Conservation (phyloP, 2,329 filamentous ascomycete genomes). For the Zalaria sp. region DNA sequence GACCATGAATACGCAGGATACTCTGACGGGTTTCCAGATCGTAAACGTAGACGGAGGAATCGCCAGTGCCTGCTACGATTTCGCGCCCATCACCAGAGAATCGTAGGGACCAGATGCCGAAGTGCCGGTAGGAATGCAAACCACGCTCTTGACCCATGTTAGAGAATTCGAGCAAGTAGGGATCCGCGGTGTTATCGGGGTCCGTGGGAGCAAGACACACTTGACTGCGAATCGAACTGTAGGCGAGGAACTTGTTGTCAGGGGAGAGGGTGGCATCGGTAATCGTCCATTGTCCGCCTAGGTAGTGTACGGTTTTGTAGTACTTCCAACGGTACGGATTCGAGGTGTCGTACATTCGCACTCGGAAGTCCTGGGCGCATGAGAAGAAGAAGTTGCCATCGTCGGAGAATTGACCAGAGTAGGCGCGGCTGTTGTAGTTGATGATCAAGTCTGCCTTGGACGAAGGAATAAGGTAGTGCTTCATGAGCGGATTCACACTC, state of each 20-base stretch:
- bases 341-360: slow-evolving; percentile 94
- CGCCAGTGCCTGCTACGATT: slow-evolving; percentile 76
- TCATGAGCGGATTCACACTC: slow-evolving; percentile 50
- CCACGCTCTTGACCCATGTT: slow-evolving; percentile 27
- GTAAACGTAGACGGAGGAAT: slow-evolving; percentile 71
- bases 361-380: slow-evolving; percentile 81
- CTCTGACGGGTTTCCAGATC: slow-evolving; percentile 72
- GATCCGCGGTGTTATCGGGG: slow-evolving; percentile 65
- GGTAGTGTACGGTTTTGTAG: slow-evolving; percentile 90
- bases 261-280: slow-evolving; percentile 86
- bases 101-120: slow-evolving; percentile 66
- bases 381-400: slow-evolving; percentile 97
- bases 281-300: slow-evolving; percentile 85
- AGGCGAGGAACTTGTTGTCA: slow-evolving; percentile 83
- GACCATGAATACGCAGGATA: slow-evolving; percentile 62
- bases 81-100: slow-evolving; percentile 88
- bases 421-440: slow-evolving; percentile 73
- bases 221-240: slow-evolving; percentile 72
- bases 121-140: slow-evolving; percentile 20
- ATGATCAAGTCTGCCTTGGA: slow-evolving; percentile 73
- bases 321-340: slow-evolving; percentile 93
- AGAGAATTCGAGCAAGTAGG: slow-evolving; percentile 62
- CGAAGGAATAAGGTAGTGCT: slow-evolving; percentile 60
- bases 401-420: slow-evolving; percentile 91
- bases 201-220: slow-evolving; percentile 83